These are phyloP conservation scores for Filosporella fistucella DNA, from an alignment of 495 filamentous ascomycete genomes.

Conservation along the genomic window DNA sequence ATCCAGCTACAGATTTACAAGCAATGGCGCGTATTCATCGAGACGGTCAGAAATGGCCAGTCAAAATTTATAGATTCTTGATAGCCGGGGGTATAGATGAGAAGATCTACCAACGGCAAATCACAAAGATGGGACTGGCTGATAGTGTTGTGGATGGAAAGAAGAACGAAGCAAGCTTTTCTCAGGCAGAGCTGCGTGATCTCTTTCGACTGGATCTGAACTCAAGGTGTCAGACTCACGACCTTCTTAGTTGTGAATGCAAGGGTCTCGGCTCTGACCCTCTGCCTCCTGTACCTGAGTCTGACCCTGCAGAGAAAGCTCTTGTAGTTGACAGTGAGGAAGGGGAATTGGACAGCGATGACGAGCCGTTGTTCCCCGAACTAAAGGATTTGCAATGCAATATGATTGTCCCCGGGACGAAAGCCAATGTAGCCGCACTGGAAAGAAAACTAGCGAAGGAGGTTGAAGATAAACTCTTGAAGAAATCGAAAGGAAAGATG, in stretches of 20 bases:
- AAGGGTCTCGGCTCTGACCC: conserved; percentile 37
- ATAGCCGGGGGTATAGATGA: conserved; percentile 73
- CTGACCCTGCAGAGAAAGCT: conserved; percentile 20
- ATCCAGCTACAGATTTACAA: conserved; percentile 74
- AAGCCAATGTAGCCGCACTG: conserved; percentile 59
- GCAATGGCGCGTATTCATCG: conserved; percentile 85
- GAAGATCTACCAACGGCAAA: conserved; percentile 81
- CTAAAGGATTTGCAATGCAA: background rate
- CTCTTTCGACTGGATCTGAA: conserved; percentile 65
- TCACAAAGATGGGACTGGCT: conserved; percentile 61
- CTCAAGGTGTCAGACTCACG: conserved; percentile 61
- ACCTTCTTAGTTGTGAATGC: conserved; percentile 63
- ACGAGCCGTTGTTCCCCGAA: conserved; percentile 26
- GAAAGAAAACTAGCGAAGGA: conserved; percentile 41
- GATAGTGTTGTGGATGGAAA: conserved; percentile 46
- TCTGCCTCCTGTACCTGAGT: conserved; percentile 7
- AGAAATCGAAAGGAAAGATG: conserved; percentile 40
- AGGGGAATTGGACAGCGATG: conserved; percentile 34
- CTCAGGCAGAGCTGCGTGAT: conserved; percentile 63
- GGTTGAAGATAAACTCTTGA: conserved; percentile 21
- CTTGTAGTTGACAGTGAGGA: conserved; percentile 26
- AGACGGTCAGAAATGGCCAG: conserved; percentile 68
- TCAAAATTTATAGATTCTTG: conserved; percentile 70
- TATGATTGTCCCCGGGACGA: conserved; percentile 52
- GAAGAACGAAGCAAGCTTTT: conserved; percentile 55